phyloP scores from a whole-genome alignment of 192 early-diverging fungal species.

The Dispira parvispora region DNA sequence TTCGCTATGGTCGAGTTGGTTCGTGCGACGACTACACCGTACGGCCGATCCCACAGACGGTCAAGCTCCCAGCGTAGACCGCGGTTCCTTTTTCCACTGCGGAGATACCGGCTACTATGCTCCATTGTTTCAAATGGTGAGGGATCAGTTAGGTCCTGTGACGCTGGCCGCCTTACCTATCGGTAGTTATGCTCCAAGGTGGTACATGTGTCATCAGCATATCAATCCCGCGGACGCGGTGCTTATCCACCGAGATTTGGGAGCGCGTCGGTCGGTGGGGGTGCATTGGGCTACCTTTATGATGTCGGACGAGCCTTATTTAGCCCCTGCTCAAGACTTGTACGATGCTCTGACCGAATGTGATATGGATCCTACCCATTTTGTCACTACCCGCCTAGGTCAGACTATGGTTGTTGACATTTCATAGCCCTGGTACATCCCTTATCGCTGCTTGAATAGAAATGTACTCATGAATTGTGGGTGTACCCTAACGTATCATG shows the following conservation, averaged over 20 bases:
- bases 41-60: background rate
- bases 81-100: constrained; percentile 25
- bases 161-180: constrained; percentile 27
- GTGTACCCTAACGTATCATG: too few relatives aligned
- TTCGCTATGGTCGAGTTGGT: constrained; percentile 23
- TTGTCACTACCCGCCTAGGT: constrained; percentile 1
- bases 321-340: constrained; percentile 23
- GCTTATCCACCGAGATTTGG: constrained; percentile 21
- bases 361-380: constrained; percentile 4
- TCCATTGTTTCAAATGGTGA: constrained; percentile 19
- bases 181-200: constrained; percentile 25
- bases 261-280: constrained; percentile 19
- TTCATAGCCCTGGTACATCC: background rate
- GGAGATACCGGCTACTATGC: constrained; percentile 29
- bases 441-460: too few relatives aligned
- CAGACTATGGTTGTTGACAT: background rate
- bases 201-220: constrained; percentile 28
- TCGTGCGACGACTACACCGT: constrained; percentile 10
- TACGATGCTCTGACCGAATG: constrained; percentile 13
- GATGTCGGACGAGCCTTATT: constrained; percentile 29
- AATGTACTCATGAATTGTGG: too few relatives aligned
- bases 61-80: background rate
- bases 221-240: constrained; percentile 23
- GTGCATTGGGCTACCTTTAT: constrained; percentile 33
- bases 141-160: constrained; percentile 21